phyloP scores from a whole-genome alignment of 2,329 filamentous ascomycete genomes.

The Neopestalotiopsis sp. region DNA sequence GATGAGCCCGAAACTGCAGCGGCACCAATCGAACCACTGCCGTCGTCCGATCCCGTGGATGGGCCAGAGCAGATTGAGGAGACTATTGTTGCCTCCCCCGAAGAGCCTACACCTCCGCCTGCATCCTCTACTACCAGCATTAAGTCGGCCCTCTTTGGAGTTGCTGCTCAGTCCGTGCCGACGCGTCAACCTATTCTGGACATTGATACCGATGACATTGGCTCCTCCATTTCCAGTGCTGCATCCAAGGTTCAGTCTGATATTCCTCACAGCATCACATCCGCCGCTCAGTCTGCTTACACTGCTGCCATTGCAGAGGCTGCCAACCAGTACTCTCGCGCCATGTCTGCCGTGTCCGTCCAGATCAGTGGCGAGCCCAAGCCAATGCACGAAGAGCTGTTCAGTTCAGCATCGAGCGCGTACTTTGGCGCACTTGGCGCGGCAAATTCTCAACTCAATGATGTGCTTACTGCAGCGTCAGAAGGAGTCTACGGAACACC shows the following conservation, averaged over 20 bases:
- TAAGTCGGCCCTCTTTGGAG: slow-evolving; percentile 55
- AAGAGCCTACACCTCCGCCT: slow-evolving; percentile 28
- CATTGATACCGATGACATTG: slow-evolving; percentile 40
- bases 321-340: slow-evolving; percentile 70
- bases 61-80: slow-evolving; percentile 39
- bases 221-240: slow-evolving; percentile 42
- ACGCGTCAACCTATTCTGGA: slow-evolving; percentile 55
- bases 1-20: slow-evolving; percentile 27
- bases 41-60: slow-evolving; percentile 26
- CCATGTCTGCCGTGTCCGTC: slow-evolving; percentile 69
- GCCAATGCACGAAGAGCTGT: slow-evolving; percentile 71
- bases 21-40: slow-evolving; percentile 30
- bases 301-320: slow-evolving; percentile 68
- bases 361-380: slow-evolving; percentile 72
- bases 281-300: slow-evolving; percentile 62
- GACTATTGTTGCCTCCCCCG: slow-evolving; percentile 36
- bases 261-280: slow-evolving; percentile 42
- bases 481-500: slow-evolving; percentile 54
- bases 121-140: slow-evolving; percentile 35
- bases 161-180: slow-evolving; percentile 55
- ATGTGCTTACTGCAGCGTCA: slow-evolving; percentile 59
- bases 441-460: slow-evolving; percentile 63
- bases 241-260: slow-evolving; percentile 40
- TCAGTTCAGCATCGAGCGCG: slow-evolving; percentile 70
- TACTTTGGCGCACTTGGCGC: slow-evolving; percentile 69